Evolutionary conservation across 2,329 filamentous ascomycete species (phyloP).

Genomic region (Aspergillus pseudonomiae): DNA sequence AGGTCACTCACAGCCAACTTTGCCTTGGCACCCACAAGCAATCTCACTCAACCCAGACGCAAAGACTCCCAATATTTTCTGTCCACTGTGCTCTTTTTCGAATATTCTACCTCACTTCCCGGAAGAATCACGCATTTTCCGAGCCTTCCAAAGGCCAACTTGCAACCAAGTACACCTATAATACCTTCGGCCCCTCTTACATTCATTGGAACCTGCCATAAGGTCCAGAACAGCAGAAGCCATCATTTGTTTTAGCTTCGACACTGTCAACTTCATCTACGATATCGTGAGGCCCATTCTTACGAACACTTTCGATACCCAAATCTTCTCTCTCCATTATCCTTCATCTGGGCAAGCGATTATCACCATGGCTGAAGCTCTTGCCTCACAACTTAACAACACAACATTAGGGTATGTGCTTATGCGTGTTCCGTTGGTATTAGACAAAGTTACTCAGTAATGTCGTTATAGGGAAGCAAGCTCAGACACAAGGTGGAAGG

Average conservation of each 20-base stretch:
- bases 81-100: neutral
- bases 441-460: slow-evolving; percentile 17
- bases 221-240: neutral
- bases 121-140: neutral
- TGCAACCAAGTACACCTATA: neutral
- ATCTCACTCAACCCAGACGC: neutral
- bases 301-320: neutral
- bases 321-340: neutral
- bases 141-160: neutral
- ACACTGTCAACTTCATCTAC: neutral
- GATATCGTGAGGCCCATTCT: neutral
- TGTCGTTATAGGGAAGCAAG: slow-evolving; percentile 38
- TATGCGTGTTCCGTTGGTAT: too few relatives aligned
- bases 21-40: neutral
- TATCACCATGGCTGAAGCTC: slow-evolving; percentile 45
- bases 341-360: slow-evolving; percentile 17
- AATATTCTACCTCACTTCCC: neutral
- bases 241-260: neutral
- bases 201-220: neutral
- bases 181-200: neutral
- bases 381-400: slow-evolving; percentile 50
- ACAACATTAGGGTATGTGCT: slow-evolving; percentile 46
- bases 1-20: neutral
- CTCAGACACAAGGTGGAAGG: slow-evolving; percentile 47
- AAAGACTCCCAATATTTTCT: neutral